Evolutionary conservation across 2,329 filamentous ascomycete genomes (phyloP), one percentile per base, ranked within the genome.

Genomic region (Parafenestella ontariensis): DNA sequence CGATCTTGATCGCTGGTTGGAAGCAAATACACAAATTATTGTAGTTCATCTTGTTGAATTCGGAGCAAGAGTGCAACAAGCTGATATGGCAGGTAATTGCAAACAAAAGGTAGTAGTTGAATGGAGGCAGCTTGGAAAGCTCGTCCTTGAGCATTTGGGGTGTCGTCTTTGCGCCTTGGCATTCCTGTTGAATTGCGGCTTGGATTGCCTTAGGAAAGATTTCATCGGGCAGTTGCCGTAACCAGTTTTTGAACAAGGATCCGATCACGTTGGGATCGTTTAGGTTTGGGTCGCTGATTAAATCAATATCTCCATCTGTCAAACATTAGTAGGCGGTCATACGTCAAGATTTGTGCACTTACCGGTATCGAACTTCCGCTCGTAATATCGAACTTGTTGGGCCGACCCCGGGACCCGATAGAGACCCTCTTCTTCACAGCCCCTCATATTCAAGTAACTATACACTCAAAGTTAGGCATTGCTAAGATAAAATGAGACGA

Each of bases 41-140:
- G 73, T 94, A 96, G 72, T 96, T 92, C 94, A 98, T 98, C 80
- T 96, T 96, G 84, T 97, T 98, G 81, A 94, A 93, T 61, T 96
- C 91, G 21, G 92, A 90, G 75, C 96, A 94, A 1, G 91, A 92
- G 65, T 96, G 87, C 9, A 98, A 84, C 23, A 97, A 84, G 67
- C 92, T 96, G 44, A 98, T 87, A 69, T 98, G 94, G 76, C 94
- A 97, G 29, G 94, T 98, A 66, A 97, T 96, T 67, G 94, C 94
- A 74, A 98, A 98, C 5, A 98, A 87, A 13, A 98, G 88, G 72
- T 98, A 97, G 78, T 98, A 98, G 78, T 97, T 96, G 82, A 95
- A 97, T 0, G 94, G 94, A 6, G 94, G 91, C n/a, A 98, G 83
- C 65, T 91, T 93, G 1, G 94, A 96, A 2, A 98, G 86, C 75